Evolutionary conservation across 768 basidiomycete species (phyloP), one percentile per base, ranked within the genome.

Genomic region (Suillus discolor): DNA sequence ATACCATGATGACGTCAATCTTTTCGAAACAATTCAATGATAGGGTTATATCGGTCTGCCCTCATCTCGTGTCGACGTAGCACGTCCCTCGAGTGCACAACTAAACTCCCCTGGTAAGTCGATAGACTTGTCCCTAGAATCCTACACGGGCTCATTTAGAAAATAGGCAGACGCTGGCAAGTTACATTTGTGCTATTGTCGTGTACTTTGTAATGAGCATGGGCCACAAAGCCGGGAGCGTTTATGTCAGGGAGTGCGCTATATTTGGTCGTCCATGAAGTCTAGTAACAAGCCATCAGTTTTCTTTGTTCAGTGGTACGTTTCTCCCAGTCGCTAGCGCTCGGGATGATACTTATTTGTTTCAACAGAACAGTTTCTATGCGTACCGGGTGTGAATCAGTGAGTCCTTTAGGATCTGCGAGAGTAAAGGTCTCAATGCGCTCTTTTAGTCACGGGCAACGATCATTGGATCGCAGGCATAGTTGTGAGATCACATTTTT

Each of bases 321-420:
- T 18, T 9, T 25, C 25, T 41, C 38, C 38, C 8, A 36, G 4
- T 15, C n/a, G 25, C 16, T 41, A 25, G 20, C 1, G 6, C 41
- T 34, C 20, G 12, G 9, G 25, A 34, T 36, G 44, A 41, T n/a
- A 25, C 4, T 5, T 4, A 44, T 25, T 41, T 68, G 6, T 20
- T 34, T 34, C 31, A 20, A 55, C 31, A 11, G 34, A 2, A 44
- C 45, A 74, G 73, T 61, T 73, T 73, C 36, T 74, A 74, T 25
- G 62, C 64, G 23, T 68, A 74, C 31, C 71, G 71, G 41, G 69
- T 74, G 23, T 74, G 71, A 69, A 72, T 73, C 64, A 73, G 72
- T 73, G 47, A 49, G 72, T 57, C 25, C 6, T 12, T 49, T 2
- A 28, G 28, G 54, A 28, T 2, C 5, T 25, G n/a, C 36, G 28